phyloP scores from a whole-genome alignment of 2,329 filamentous ascomycete genomes.

The Ambrosiella cleistominuta region DNA sequence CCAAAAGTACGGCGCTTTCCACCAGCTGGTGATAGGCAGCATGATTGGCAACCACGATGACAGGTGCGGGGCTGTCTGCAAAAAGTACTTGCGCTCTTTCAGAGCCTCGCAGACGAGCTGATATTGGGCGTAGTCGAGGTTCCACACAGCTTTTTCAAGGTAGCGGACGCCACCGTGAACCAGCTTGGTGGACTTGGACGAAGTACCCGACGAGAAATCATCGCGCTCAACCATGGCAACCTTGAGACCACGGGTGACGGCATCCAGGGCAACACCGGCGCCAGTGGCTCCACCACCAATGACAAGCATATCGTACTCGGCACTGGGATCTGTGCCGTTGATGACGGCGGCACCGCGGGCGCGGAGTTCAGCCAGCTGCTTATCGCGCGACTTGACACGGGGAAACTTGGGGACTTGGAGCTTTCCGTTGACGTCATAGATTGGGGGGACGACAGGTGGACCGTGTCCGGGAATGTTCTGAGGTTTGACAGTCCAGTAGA shows the following conservation, averaged over 20 bases:
- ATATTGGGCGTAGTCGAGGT: constrained; percentile 58
- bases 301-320: constrained; percentile 50
- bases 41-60: constrained; percentile 61
- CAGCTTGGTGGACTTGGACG: constrained; percentile 59
- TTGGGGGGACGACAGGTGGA: constrained; percentile 50
- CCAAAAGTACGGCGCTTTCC: constrained; percentile 64
- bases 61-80: constrained; percentile 57
- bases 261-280: constrained; percentile 53
- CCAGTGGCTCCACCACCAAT: constrained; percentile 58
- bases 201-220: constrained; percentile 57
- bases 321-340: constrained; percentile 15
- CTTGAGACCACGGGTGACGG: constrained; percentile 51
- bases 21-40: constrained; percentile 59
- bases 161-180: constrained; percentile 64
- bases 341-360: constrained; percentile 20
- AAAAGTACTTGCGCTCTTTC: constrained; percentile 57
- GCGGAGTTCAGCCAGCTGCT: constrained; percentile 46
- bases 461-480: constrained; percentile 55
- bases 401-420: constrained; percentile 52
- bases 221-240: constrained; percentile 56
- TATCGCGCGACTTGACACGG: constrained; percentile 39
- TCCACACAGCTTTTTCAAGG: constrained; percentile 59
- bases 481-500: constrained; percentile 44
- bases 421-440: constrained; percentile 48
- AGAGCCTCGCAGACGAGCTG: constrained; percentile 54